Evolutionary conservation across 2,329 filamentous ascomycete genomes (phyloP).

Genomic region (Thielaviopsis ethacetica): DNA sequence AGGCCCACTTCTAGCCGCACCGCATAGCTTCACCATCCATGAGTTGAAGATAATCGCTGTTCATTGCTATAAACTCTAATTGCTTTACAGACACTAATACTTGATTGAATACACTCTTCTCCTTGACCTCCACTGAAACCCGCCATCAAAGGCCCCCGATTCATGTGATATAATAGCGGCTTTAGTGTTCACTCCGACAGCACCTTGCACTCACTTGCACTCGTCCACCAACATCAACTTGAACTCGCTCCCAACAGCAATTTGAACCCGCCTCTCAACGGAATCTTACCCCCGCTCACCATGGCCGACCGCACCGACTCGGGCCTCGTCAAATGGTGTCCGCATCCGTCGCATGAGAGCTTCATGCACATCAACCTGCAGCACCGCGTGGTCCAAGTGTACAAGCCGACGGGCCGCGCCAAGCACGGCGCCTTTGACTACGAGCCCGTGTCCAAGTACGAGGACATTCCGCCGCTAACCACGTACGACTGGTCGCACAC

Average conservation of each 20-base stretch:
- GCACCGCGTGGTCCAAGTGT: slow-evolving; percentile 45
- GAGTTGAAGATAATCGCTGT: too few relatives aligned
- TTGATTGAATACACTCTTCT: not conserved
- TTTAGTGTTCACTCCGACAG: not conserved
- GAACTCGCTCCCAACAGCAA: too few relatives aligned
- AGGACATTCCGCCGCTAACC: slow-evolving; percentile 46
- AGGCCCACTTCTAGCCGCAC: not conserved
- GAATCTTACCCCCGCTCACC: too few relatives aligned
- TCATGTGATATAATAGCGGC: not conserved
- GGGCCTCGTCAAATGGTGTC: slow-evolving; percentile 51
- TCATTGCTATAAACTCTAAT: not conserved
- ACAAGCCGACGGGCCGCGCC: slow-evolving; percentile 43
- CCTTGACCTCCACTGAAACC: not conserved
- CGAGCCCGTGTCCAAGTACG: slow-evolving; percentile 38
- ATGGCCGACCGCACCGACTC: slow-evolving; percentile 43
- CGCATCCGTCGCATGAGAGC: slow-evolving; percentile 38
- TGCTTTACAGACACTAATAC: not conserved
- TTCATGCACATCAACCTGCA: slow-evolving; percentile 51
- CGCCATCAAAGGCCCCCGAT: not conserved
- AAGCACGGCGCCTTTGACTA: slow-evolving; percentile 41
- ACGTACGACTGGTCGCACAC: slow-evolving; percentile 52
- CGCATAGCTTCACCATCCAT: not conserved
- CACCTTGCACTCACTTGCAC: slow-evolving; percentile 1
- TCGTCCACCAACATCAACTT: too few relatives aligned
- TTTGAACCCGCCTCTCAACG: too few relatives aligned